Evolutionary conservation across 78 protist species (phyloP), one percentile per base, ranked within the genome.

Genomic region (Planoprotostelium fungivorum): DNA sequence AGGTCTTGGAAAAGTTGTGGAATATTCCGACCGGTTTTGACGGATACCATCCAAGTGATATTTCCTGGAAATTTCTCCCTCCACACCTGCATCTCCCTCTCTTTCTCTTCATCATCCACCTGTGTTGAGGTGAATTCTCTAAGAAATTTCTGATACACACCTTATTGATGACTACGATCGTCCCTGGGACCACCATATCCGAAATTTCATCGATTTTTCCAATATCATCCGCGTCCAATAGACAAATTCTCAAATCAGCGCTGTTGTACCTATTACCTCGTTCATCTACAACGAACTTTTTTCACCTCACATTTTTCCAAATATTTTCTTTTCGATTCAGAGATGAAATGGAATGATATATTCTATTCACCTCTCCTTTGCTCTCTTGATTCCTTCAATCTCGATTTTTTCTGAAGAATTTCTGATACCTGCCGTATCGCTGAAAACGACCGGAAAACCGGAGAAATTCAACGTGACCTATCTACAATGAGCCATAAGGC

Each of bases 371-470:
- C 88, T 84, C 36, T 92, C 94, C 28, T 86, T 89, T n/a, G 97
- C 97, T 88, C 94, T 87, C 63, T 37, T 37, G n/a, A 94, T 86
- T 36, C 96, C 97, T 87, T 93, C 95, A 0, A 29, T 29, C 89
- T 97, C 97, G 28, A 97, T 91, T 1, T 36, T 1, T 63, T 96
- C 98, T 25, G n/a, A 38, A 0, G 93, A 34, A 0, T n/a, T 83
- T 37, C 97, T 87, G 36, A 96, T 38, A 29, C 98, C 98, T 0
- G 98, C 98, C 0, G 98, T 98, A 86, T 97, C 98, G 37, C 92
- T 86, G n/a, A 98, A 38, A 0, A 93, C 1, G 1, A 98, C 96
- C 0, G 98, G 97, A 36, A 83, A 95, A 29, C 99, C 98, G 28
- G 92, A 97, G 31, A 98, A 84, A 37, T 96, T 88, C 87, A 96